phyloP scores from a whole-genome alignment of 2,329 filamentous ascomycete species.

The Talaromyces sp. region DNA sequence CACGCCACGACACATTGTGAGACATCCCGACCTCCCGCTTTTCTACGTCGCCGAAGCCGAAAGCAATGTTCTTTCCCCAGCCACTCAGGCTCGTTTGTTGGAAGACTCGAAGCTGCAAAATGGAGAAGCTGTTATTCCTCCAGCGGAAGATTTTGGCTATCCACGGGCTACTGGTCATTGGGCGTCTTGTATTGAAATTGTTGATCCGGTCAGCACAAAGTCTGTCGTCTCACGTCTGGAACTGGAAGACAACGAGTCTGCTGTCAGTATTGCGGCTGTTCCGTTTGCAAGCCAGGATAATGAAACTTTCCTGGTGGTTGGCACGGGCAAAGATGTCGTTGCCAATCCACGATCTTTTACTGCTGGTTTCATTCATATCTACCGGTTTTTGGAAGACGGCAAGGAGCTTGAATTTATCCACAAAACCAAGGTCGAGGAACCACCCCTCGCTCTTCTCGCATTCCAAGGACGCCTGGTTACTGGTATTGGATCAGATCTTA shows the following conservation, averaged over 20 bases:
- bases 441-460: constrained; percentile 79
- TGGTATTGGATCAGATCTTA: constrained; percentile 76
- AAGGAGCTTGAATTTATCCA: constrained; percentile 88
- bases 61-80: constrained; percentile 79
- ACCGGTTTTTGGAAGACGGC: constrained; percentile 83
- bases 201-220: constrained; percentile 77
- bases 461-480: constrained; percentile 88
- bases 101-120: constrained; percentile 66
- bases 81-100: constrained; percentile 69
- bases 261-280: constrained; percentile 78
- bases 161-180: constrained; percentile 78
- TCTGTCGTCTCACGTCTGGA: constrained; percentile 72
- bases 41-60: constrained; percentile 96
- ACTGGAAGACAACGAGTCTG: constrained; percentile 83
- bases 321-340: constrained; percentile 85
- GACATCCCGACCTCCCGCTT: constrained; percentile 78
- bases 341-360: constrained; percentile 70
- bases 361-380: constrained; percentile 85
- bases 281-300: constrained; percentile 84
- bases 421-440: constrained; percentile 87
- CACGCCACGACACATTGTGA: constrained; percentile 81
- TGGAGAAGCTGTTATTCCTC: constrained; percentile 64
- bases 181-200: constrained; percentile 90
- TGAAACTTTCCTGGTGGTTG: constrained; percentile 87
- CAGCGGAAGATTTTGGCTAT: constrained; percentile 82